Conservation (phyloP, 768 basidiomycete genomes). For the Podaxis mareebaensis region DNA sequence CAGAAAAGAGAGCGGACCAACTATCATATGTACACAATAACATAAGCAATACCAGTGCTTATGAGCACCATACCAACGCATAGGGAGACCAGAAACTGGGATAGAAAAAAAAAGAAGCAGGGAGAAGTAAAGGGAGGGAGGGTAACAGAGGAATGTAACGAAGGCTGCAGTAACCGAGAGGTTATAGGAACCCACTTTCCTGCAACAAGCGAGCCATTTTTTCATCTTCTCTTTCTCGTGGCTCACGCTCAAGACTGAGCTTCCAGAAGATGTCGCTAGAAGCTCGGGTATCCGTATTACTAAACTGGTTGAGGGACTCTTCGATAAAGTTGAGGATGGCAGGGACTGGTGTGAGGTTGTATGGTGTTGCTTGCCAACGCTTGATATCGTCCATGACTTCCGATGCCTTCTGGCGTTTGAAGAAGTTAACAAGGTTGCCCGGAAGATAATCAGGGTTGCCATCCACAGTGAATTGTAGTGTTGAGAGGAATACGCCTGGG, state of each 20-base stretch:
- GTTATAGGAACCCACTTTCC: slow-evolving; percentile 82
- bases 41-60: slow-evolving; percentile 24
- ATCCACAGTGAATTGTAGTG: slow-evolving; percentile 97
- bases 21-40: slow-evolving; percentile 21
- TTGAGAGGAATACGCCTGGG: slow-evolving; percentile 92
- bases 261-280: slow-evolving; percentile 83
- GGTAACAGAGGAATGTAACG: not conserved
- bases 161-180: not conserved
- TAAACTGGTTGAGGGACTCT: slow-evolving; percentile 72
- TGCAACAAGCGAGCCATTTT: slow-evolving; percentile 91
- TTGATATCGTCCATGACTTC: slow-evolving; percentile 97
- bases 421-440: slow-evolving; percentile 87
- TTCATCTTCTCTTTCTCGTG: slow-evolving; percentile 93
- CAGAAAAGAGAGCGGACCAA: not conserved
- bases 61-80: slow-evolving; percentile 19
- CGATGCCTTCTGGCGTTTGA: slow-evolving; percentile 93
- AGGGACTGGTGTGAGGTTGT: slow-evolving; percentile 75
- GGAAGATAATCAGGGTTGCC: slow-evolving; percentile 83
- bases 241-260: slow-evolving; percentile 84
- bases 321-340: slow-evolving; percentile 75
- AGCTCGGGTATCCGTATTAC: slow-evolving; percentile 54
- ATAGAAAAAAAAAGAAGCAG: not conserved
- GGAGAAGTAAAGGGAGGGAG: not conserved
- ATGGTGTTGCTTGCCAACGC: slow-evolving; percentile 90
- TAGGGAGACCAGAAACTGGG: not conserved